Percentiles rank a stretch among this genome's conserved stretches.
These are phyloP conservation scores for Pleurotus citrinopileatus DNA, from an alignment of 768 basidiomycete genomes.

Conservation along the genomic window DNA sequence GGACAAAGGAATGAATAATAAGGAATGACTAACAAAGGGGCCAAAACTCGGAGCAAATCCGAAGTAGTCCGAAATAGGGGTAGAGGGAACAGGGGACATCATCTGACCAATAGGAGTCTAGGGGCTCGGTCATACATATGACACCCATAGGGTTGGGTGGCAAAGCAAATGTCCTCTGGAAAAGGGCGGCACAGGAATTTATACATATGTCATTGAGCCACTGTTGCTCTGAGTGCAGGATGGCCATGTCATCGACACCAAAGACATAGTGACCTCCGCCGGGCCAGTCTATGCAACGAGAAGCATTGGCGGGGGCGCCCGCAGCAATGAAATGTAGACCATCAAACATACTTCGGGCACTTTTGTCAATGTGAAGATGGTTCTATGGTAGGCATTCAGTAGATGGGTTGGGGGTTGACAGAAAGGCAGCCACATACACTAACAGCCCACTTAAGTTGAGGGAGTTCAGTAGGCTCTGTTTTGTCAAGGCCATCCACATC, in stretches of 20 bases:
- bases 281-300: not conserved
- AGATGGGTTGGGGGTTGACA: not conserved
- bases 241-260: conserved; percentile 12
- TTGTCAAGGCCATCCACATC: no score
- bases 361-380: not conserved
- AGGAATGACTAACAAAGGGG: no score
- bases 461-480: no score
- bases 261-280: not conserved
- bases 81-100: no score
- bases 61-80: no score
- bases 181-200: conserved; percentile 21
- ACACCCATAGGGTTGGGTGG: not conserved
- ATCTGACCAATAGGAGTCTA: no score
- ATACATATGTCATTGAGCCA: conserved; percentile 23
- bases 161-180: conserved; percentile 11
- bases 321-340: not conserved
- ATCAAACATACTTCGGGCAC: not conserved
- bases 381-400: not conserved
- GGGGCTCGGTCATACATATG: no score
- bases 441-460: no score
- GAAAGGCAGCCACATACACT: no score
- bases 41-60: no score
- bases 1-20: no score
- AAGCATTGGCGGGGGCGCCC: not conserved
- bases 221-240: conserved; percentile 1